Base-by-base conservation (phyloP, 306 rosid genomes). In the Rosa chinensis region DNA sequence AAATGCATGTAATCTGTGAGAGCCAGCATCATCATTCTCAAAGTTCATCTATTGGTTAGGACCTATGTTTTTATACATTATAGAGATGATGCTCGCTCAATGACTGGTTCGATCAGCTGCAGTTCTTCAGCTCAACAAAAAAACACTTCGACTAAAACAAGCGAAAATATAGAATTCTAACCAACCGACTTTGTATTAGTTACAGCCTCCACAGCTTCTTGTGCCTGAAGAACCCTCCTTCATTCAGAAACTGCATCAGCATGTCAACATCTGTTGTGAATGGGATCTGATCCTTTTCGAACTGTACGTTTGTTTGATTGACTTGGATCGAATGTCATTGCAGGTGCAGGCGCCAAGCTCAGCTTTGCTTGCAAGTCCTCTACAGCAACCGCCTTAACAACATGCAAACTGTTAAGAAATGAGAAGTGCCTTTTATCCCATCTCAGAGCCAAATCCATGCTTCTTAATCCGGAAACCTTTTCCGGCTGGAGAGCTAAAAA, bases 231-330 rank as follows among this genome's bases (percentile, higher is more conserved):
- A 69, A 77, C 58, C 73, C 74, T 28, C 70, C 74, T 79, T 72
- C 83, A 61, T 48, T 18, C 66, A 12, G 56, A 56, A 77, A 66
- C 42, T 40, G 75, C 78, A 72, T 35, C 53, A 84, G 79, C 81
- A 53, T 79, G 77, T 93, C 86, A 95, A 55, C 94, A 8, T 85
- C 92, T 90, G 84, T 95, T 95, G 84, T 95, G 98, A 87, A 95
- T 95, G 28, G 99, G 99, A 78, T 95, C 96, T 37, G 99, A 90
- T 52, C 99, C 99, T 81, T 81, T 85, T 70, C 84, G 62, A 68
- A 91, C 89, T 58, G 91, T 68, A 80, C 99, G 85, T 73, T 95
- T 92, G 87, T 91, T 85, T 40, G 94, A 90, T 70, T 88, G 94
- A 75, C 85, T 86, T 25, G 90, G 91, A 89, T 92, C 91, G 25